A percentile compares a stretch with the other conserved stretches of the same genome.
Evolutionary conservation across 2,329 filamentous ascomycete species (phyloP).

Genomic region (Cladophialophora psammophila): DNA sequence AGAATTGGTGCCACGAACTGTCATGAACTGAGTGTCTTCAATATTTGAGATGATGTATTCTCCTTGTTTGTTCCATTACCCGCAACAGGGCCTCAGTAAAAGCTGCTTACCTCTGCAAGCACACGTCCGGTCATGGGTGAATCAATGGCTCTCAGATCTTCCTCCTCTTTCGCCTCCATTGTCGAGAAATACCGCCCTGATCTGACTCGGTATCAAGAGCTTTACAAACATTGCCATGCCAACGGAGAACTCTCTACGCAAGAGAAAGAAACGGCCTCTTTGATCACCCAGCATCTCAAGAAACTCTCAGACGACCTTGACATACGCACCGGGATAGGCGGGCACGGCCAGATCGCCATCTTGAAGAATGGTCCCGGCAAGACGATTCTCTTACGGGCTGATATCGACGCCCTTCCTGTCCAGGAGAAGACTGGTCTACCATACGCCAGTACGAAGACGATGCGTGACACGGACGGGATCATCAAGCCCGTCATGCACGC

Average conservation of each 20-base stretch:
- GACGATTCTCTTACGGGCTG: conserved; percentile 57
- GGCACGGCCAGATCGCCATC: conserved; percentile 54
- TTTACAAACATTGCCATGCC: conserved; percentile 67
- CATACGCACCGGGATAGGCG: conserved; percentile 55
- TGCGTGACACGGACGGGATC: conserved; percentile 57
- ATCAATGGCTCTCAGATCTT: not conserved
- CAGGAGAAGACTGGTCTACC: conserved; percentile 56
- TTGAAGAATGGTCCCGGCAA: conserved; percentile 53
- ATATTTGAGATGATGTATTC: conserved; percentile 4
- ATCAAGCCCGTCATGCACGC: conserved; percentile 67
- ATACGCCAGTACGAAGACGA: conserved; percentile 56
- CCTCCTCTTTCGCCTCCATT: conserved; percentile 36
- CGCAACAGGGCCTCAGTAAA: not conserved
- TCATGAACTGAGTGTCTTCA: not conserved
- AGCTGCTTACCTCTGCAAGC: not conserved
- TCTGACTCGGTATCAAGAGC: conserved; percentile 57
- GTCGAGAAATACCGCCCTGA: conserved; percentile 50
- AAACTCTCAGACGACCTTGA: conserved; percentile 43
- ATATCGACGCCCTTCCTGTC: conserved; percentile 60
- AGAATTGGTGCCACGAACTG: conserved; percentile 3
- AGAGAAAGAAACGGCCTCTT: conserved; percentile 61
- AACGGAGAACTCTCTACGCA: conserved; percentile 67
- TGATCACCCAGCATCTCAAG: conserved; percentile 53
- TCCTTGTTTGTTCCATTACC: not conserved
- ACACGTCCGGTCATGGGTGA: conserved; percentile 1